Base-by-base conservation (phyloP, 306 rosid genomes). In the Rosa multiflora region DNA sequence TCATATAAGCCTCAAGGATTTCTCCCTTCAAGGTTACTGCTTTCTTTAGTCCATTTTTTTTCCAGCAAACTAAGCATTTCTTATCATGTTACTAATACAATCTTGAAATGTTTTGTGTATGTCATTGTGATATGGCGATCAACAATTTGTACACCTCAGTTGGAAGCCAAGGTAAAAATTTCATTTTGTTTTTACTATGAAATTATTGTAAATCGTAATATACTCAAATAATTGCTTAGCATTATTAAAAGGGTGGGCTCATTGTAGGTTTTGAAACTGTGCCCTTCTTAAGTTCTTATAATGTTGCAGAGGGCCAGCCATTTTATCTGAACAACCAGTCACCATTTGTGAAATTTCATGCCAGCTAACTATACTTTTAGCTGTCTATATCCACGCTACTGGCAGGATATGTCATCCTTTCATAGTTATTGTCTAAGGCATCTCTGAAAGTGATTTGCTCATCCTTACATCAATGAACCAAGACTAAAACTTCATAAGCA, bases 1-100 rank as follows among this genome's bases (percentile, higher is more conserved):
- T 84, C 98, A 87, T 68, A 82, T 95, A 78, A 93, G 92, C 86
- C 99, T 93, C 26, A 93, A 91, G 82, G 97, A 93, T 86, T 95
- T 93, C 85, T 95, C 99, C 68, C 96, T 91, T 51, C 99, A 95
- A 95, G 99, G 99, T 93, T 88, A 52, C 84, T 83, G 51, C 72
- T 40, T 11, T 58, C 82, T 51, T 85, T 61, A 29, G 18, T 82
- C 43, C 21, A 35, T 42, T 77, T 76, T 47, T 35, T 73, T 73
- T 23, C 26, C 76, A 61, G 72, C 71, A 37, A 47, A 68, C 52
- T 59, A 17, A 68, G 26, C 80, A 53, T 69, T 77, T 51, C 39
- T 78, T 59, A 14, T 69, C 35, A 56, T 76, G 53, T 78, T 87
- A 61, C 79, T 91, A 77, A 90, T 83, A n/a, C 62, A 15, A 29